These are phyloP conservation scores for Teratosphaeria pseudoeucalypti DNA, from an alignment of 2,329 filamentous ascomycete species.

Conservation along the genomic window DNA sequence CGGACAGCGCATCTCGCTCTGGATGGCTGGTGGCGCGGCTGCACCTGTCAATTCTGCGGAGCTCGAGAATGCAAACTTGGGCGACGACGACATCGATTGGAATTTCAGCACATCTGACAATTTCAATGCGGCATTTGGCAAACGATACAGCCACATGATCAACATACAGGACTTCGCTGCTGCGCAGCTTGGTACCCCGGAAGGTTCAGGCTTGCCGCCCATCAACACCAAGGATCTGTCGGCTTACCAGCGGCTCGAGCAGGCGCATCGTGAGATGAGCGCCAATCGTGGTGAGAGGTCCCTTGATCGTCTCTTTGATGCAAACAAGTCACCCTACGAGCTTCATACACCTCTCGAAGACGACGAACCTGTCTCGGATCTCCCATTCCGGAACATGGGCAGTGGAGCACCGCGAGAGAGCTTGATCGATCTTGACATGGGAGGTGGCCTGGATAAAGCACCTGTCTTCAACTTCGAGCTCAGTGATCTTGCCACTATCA, in stretches of 20 bases:
- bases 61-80: slow-evolving; percentile 35
- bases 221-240: slow-evolving; percentile 8
- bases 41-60: slow-evolving; percentile 30
- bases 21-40: slow-evolving; percentile 48
- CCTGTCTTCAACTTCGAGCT: slow-evolving; percentile 37
- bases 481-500: slow-evolving; percentile 44
- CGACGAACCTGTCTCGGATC: slow-evolving; percentile 30
- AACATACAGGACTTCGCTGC: slow-evolving; percentile 11
- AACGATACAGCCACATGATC: slow-evolving; percentile 24
- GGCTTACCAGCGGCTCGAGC: slow-evolving; percentile 28
- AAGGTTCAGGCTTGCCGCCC: slow-evolving; percentile 12
- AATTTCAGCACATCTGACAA: slow-evolving; percentile 55
- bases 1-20: slow-evolving; percentile 56
- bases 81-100: slow-evolving; percentile 45
- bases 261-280: slow-evolving; percentile 46
- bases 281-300: slow-evolving; percentile 47
- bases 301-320: slow-evolving; percentile 49
- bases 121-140: slow-evolving; percentile 39
- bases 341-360: slow-evolving; percentile 45
- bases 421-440: slow-evolving; percentile 49
- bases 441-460: slow-evolving; percentile 38
- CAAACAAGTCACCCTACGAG: slow-evolving; percentile 45
- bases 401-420: slow-evolving; percentile 37
- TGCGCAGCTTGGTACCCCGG: slow-evolving; percentile 11
- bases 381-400: slow-evolving; percentile 39